phyloP scores from a whole-genome alignment of 2,329 filamentous ascomycete species.

The Anisogramma anomala region DNA sequence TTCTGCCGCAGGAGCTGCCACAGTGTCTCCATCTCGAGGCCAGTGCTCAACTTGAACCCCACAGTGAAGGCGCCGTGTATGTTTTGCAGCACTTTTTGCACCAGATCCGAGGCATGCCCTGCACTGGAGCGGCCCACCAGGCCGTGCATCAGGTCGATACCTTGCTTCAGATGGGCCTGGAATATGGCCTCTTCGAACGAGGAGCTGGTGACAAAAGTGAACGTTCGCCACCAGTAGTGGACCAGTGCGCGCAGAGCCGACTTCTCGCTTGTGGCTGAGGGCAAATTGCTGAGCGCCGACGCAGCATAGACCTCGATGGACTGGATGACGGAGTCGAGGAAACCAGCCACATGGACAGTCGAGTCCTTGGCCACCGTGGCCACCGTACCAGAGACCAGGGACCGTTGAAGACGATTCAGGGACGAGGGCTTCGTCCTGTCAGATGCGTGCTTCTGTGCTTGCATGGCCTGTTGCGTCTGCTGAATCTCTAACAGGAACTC shows the following conservation, averaged over 20 bases:
- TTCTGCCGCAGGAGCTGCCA: constrained; percentile 63
- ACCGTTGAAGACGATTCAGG: constrained; percentile 50
- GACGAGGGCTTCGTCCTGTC: constrained; percentile 38
- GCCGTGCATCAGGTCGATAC: constrained; percentile 31
- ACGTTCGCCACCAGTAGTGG: constrained; percentile 45
- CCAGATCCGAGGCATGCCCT: constrained; percentile 26
- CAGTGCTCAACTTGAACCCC: constrained; percentile 62
- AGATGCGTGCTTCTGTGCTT: constrained; percentile 30
- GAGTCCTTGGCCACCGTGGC: constrained; percentile 49
- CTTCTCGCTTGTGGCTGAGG: constrained; percentile 22
- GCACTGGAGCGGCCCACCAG: constrained; percentile 20
- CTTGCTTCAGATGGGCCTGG: constrained; percentile 48
- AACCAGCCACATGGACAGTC: constrained; percentile 41
- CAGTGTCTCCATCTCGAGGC: constrained; percentile 66
- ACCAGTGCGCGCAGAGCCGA: constrained; percentile 29
- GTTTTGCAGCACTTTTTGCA: constrained; percentile 27
- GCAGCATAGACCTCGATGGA: constrained; percentile 34
- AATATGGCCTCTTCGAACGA: constrained; percentile 52
- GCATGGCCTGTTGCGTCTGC: constrained; percentile 29
- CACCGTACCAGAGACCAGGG: constrained; percentile 41
- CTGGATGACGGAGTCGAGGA: constrained; percentile 34
- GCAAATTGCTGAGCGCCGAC: constrained; percentile 10
- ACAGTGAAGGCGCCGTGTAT: constrained; percentile 50
- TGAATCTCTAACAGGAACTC: constrained; percentile 38
- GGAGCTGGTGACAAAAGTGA: constrained; percentile 31